These are phyloP conservation scores for Chernovozyma sophiae-reginae DNA, from an alignment of 1,139 yeast species.

Conservation along the genomic window DNA sequence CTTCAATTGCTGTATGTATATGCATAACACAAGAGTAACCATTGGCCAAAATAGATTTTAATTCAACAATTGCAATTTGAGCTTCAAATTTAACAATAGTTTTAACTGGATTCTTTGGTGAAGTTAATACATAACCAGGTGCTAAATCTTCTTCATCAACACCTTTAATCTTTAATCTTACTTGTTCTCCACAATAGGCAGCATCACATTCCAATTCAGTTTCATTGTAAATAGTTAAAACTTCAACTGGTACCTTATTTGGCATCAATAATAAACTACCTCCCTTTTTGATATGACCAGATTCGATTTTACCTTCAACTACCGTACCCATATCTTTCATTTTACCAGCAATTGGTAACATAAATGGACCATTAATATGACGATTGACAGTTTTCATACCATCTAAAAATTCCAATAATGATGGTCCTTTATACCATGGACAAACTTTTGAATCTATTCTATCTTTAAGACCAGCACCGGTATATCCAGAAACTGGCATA, in stretches of 20 bases:
- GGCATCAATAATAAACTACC: slow-evolving; percentile 84
- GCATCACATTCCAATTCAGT: slow-evolving; percentile 91
- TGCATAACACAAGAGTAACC: slow-evolving; percentile 99
- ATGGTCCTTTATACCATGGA: slow-evolving; percentile 94
- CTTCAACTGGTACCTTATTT: slow-evolving; percentile 77
- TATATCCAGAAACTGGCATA: slow-evolving; percentile 98
- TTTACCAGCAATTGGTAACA: slow-evolving; percentile 93
- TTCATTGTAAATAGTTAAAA: slow-evolving; percentile 83
- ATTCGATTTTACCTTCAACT: slow-evolving; percentile 96
- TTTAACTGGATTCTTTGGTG: slow-evolving; percentile 82
- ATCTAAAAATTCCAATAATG: slow-evolving; percentile 87
- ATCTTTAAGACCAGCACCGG: slow-evolving; percentile 95
- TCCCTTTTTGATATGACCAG: slow-evolving; percentile 87
- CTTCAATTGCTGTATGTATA: slow-evolving; percentile 97
- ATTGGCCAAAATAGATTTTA: slow-evolving; percentile 86
- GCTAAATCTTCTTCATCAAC: slow-evolving; percentile 95
- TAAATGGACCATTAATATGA: slow-evolving; percentile 88
- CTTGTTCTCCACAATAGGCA: slow-evolving; percentile 96
- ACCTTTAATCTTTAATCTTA: slow-evolving; percentile 87
- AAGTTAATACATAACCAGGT: slow-evolving; percentile 86
- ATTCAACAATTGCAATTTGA: slow-evolving; percentile 93
- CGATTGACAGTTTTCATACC: slow-evolving; percentile 77
- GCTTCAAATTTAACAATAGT: slow-evolving; percentile 92
- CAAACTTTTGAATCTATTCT: slow-evolving; percentile 66
- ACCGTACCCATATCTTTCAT: slow-evolving; percentile 96